These are phyloP conservation scores for Talaromyces thailandensis DNA, from an alignment of 495 filamentous ascomycete genomes.

Conservation along the genomic window DNA sequence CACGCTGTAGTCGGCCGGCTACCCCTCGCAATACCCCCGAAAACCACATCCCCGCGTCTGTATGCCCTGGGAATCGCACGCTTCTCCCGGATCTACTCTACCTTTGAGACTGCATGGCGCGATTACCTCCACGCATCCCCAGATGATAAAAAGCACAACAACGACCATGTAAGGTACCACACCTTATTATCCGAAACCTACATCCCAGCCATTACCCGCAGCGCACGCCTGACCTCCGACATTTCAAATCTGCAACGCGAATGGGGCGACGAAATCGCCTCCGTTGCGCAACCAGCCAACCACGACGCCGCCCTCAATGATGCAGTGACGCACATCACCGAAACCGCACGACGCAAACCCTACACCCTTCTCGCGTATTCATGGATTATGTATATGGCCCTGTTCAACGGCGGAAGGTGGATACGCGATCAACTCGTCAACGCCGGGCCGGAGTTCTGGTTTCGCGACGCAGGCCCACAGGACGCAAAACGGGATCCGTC, in stretches of 20 bases:
- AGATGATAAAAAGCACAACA: not conserved
- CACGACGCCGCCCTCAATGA: not conserved
- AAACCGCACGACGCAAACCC: conserved; percentile 24
- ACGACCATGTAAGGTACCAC: not conserved
- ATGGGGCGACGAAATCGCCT: not conserved
- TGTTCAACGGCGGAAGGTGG: conserved; percentile 48
- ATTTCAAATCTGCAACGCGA: not conserved
- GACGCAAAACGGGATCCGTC: no score
- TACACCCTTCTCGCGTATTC: conserved; percentile 46
- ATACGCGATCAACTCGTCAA: conserved; percentile 34
- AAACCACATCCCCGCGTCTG: not conserved
- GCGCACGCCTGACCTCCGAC: not conserved
- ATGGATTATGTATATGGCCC: conserved; percentile 52
- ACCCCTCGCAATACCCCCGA: conserved; percentile 11
- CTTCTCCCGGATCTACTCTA: conserved; percentile 4
- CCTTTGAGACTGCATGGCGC: conserved; percentile 5
- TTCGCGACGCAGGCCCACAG: not conserved
- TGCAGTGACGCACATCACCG: conserved; percentile 18
- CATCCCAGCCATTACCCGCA: not conserved
- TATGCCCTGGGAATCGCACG: conserved; percentile 1
- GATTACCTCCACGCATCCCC: not conserved
- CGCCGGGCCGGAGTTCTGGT: conserved; percentile 38
- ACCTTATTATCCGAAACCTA: not conserved
- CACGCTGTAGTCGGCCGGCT: conserved; percentile 27
- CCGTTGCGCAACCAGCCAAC: not conserved